Conservation (phyloP, 441 rosid species). For the Jatropha podagrica region DNA sequence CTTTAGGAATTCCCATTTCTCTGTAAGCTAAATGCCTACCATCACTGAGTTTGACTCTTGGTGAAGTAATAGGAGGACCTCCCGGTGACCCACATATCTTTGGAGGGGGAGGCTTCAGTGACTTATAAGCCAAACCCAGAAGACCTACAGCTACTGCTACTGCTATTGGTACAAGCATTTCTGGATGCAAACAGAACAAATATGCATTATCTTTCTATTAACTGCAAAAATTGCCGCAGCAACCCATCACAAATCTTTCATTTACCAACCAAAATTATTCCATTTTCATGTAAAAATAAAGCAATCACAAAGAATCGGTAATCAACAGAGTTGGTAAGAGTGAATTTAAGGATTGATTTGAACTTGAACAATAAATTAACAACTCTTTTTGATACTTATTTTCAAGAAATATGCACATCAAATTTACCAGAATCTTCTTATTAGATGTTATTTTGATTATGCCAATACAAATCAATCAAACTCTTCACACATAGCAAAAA, state of each 20-base stretch:
- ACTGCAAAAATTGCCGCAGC: neutral
- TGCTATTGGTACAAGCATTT: constrained; percentile 48
- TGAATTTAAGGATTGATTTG: too few species aligned
- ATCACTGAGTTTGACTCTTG: constrained; percentile 63
- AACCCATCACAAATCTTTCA: neutral
- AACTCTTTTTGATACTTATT: too few species aligned
- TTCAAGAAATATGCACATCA: too few species aligned
- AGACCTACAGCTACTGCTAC: constrained; percentile 50
- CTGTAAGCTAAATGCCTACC: constrained; percentile 79
- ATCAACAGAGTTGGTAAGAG: too few species aligned
- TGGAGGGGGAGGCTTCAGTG: constrained; percentile 66
- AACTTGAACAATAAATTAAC: too few species aligned
- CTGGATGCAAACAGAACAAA: constrained; percentile 34
- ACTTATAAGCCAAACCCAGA: constrained; percentile 53
- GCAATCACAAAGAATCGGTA: too few species aligned
- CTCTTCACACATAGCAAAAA: too few species aligned
- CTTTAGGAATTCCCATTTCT: constrained; percentile 66
- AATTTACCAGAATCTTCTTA: too few species aligned
- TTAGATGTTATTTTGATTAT: too few species aligned
- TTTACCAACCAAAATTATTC: too few species aligned
- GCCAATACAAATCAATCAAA: too few species aligned
- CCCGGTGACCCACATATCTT: constrained; percentile 64
- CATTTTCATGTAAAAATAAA: too few species aligned
- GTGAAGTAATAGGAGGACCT: constrained; percentile 73
- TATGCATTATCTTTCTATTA: neutral